Percentiles rank a stretch among this genome's conserved stretches.
phyloP scores from a whole-genome alignment of 495 filamentous ascomycete species.

The Darksidea phi region DNA sequence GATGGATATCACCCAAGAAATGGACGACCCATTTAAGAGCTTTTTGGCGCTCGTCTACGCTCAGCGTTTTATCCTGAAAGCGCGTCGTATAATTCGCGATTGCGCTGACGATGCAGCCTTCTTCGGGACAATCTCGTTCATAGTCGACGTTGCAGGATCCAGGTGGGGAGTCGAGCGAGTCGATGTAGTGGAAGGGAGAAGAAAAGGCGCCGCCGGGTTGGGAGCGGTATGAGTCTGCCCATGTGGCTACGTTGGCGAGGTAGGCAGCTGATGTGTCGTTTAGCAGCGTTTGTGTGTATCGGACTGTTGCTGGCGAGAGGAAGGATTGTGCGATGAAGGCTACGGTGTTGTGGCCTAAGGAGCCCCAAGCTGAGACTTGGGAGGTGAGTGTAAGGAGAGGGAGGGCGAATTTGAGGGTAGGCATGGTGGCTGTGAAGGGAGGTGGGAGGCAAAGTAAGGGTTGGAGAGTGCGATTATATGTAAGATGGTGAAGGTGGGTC shows the following conservation, averaged over 20 bases:
- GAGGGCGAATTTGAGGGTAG: slow-evolving; percentile 10
- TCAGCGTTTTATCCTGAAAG: slow-evolving; percentile 47
- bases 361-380: slow-evolving; percentile 38
- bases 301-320: slow-evolving; percentile 27
- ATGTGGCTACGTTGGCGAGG: slow-evolving; percentile 60
- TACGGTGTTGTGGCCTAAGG: slow-evolving; percentile 42
- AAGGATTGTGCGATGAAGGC: slow-evolving; percentile 43
- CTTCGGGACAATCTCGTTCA: slow-evolving; percentile 58
- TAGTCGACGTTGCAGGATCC: slow-evolving; percentile 58
- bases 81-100: slow-evolving; percentile 56
- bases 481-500: background rate
- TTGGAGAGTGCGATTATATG: slow-evolving; percentile 4
- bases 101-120: slow-evolving; percentile 63
- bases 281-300: slow-evolving; percentile 38
- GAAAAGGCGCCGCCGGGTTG: slow-evolving; percentile 58
- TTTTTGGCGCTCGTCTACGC: slow-evolving; percentile 45
- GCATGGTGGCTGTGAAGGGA: slow-evolving; percentile 20
- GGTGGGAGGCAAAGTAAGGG: background rate
- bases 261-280: slow-evolving; percentile 49
- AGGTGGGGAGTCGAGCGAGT: slow-evolving; percentile 65
- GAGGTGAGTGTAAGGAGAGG: slow-evolving; percentile 27
- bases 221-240: slow-evolving; percentile 64
- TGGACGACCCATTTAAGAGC: slow-evolving; percentile 63
- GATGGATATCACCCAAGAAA: slow-evolving; percentile 65
- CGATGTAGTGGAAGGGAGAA: slow-evolving; percentile 68